Base-by-base conservation (phyloP, 2,329 filamentous ascomycete species). In the Talaromyces sp. region DNA sequence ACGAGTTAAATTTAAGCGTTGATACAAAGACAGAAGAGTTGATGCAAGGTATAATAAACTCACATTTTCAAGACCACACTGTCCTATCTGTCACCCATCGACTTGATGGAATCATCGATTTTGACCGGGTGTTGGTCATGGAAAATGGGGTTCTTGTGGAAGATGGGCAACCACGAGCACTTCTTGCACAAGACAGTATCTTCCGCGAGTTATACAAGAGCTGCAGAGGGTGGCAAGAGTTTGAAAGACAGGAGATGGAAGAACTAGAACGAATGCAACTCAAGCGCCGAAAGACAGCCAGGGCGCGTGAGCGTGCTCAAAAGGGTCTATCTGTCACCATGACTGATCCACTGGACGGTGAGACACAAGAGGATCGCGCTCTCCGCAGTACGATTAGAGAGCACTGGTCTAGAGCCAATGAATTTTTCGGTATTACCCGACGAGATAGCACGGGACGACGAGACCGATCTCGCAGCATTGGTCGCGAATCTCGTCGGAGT, bases 1-100 rank as follows among this genome's bases (percentile, higher is more conserved):
- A 92, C 71, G 89, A 92, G 76, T 89, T 89, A 2, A 92, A 89
- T 0, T 86, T 83, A 11, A 87, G 88, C 0, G 88, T 92, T 3
- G 88, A 91, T 73, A 89, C 89, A 85, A 78, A 81, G 32, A 91
- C 89, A 0, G 89, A 91, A 71, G 78, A 81, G 2, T 80, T 89
- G 33, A 91, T 91, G 69, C 89, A 91, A 76, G 81, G 86, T 9
- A 85, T 81, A 60, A 90, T 91, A 67, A 80, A 88, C 36, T 85
- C 88, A 70, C 86, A 89, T 70, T 90, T 91, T 64, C 51, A 52
- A 44, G 79, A 0, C 65, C 82, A 82, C 58, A 90, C 88, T 0
- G 76, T 91, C 28, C 73, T 91, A 19, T 87, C 90, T 27, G 90
- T 91, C 69, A 88, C 88, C 1, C 88, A 91, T 68, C 81, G 88